Evolutionary conservation across 1,139 yeast species (phyloP), one percentile per base, ranked within the genome.

Genomic region (Candida sojae): DNA sequence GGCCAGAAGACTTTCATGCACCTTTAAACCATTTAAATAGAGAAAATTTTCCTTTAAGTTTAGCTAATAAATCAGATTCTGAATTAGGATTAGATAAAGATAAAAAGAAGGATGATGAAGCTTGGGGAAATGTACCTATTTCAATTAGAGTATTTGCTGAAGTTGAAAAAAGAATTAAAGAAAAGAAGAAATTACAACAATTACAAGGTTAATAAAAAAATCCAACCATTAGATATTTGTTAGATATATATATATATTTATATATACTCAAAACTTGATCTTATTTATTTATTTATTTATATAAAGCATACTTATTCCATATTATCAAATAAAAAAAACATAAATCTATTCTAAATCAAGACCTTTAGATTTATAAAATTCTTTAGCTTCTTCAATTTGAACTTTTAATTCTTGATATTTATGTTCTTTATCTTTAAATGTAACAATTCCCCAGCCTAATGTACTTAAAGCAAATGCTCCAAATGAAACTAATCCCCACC

Each of bases 1-100:
- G 98, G 98, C 98, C 97, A 0, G 75, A 69, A 26, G 83, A 84
- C 54, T 88, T 90, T 67, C 79, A 90, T 58, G 84, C 96, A 1
- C 96, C 96, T 0, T 58, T 73, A 17, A 62, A 64, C 52, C 53
- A 57, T 41, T 62, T 75, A 43, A 50, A 56, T 9, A 52, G 57
- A 11, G 68, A 68, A 35, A 75, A 74, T 57, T 58, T 71, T 9
- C 80, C 80, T 1, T 50, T 54, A 40, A 57, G 66, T 6, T 26
- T 67, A 26, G 57, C 54, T 0, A 47, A 56, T 33, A 45, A 42
- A 11, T 75, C 86, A 30, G 59, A 63, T 39, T 45, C 51, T 31
- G 57, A 58, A 34, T 39, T 56, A n/a, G 28, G 13, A 25, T 8
- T 39, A 5, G 44, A 37, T 8, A 48, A 47, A 3, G 50, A 42